phyloP scores from a whole-genome alignment of 2,329 filamentous ascomycete genomes.

The Phyllosticta citribraziliensis region DNA sequence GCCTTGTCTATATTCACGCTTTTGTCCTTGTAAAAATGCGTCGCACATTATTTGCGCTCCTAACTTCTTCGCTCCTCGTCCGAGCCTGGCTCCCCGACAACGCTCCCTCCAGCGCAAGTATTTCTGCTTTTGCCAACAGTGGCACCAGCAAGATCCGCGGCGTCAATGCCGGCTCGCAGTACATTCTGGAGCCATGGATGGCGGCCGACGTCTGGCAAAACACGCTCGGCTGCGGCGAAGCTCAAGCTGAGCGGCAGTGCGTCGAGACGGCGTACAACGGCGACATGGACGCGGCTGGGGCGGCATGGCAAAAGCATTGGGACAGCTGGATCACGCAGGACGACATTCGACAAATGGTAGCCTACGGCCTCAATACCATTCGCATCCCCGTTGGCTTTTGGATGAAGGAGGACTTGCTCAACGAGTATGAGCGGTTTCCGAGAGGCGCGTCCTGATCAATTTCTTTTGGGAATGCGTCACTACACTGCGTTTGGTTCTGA shows the following conservation, averaged over 20 bases:
- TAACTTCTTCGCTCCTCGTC: not conserved
- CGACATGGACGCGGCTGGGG: constrained; percentile 31
- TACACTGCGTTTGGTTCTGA: not conserved
- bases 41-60: not conserved
- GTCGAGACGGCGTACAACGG: constrained; percentile 20
- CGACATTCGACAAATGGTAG: constrained; percentile 42
- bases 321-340: constrained; percentile 38
- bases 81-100: constrained; percentile 6
- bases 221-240: constrained; percentile 37
- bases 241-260: constrained; percentile 46
- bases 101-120: not conserved
- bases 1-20: not conserved
- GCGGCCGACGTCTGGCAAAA: constrained; percentile 34
- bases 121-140: not conserved
- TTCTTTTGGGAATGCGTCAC: not conserved
- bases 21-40: not conserved
- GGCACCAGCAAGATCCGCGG: constrained; percentile 39
- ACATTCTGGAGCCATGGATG: constrained; percentile 48
- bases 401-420: constrained; percentile 42
- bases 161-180: constrained; percentile 45
- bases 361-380: constrained; percentile 44
- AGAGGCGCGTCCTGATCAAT: constrained; percentile 13
- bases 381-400: constrained; percentile 48
- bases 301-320: constrained; percentile 43
- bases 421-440: constrained; percentile 42